Evolutionary conservation across 352 stramenopile species (phyloP).

Genomic region (Phytophthora multivora): DNA sequence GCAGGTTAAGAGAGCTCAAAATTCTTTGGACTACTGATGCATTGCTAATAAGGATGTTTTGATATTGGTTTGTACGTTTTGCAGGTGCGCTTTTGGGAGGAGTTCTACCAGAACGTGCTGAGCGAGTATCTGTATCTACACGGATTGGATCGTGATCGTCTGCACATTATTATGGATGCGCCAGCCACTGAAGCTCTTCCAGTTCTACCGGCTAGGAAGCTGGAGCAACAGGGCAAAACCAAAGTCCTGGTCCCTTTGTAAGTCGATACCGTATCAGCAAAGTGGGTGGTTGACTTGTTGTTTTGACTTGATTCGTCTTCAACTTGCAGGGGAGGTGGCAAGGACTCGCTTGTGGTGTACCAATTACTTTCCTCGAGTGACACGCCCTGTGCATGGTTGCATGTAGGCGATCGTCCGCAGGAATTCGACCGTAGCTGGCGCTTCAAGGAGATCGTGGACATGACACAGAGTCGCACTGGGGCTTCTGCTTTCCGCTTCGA

Average conservation of each 20-base stretch:
- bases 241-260: conserved; percentile 43
- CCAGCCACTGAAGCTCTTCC: conserved; percentile 13
- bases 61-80: not conserved
- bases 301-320: not conserved
- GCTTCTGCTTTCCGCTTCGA: conserved; percentile 32
- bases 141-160: conserved; percentile 36
- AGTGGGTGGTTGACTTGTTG: not conserved
- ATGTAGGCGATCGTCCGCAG: conserved; percentile 39
- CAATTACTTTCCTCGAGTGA: conserved; percentile 32
- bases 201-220: conserved; percentile 25
- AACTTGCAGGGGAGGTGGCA: conserved; percentile 36
- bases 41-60: not conserved
- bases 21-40: not conserved
- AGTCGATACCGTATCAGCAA: not conserved
- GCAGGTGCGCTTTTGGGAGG: conserved; percentile 42
- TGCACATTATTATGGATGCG: conserved; percentile 33
- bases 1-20: conserved; percentile 14
- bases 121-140: conserved; percentile 47
- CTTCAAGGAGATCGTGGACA: conserved; percentile 34
- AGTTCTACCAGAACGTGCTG: conserved; percentile 49
- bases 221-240: conserved; percentile 21
- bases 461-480: conserved; percentile 30
- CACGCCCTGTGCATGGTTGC: conserved; percentile 36
- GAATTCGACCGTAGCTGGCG: conserved; percentile 44
- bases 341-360: conserved; percentile 46